Percentiles rank a stretch among this genome's conserved stretches.
phyloP scores from a whole-genome alignment of 352 stramenopile genomes.

The Phytopythium vexans region DNA sequence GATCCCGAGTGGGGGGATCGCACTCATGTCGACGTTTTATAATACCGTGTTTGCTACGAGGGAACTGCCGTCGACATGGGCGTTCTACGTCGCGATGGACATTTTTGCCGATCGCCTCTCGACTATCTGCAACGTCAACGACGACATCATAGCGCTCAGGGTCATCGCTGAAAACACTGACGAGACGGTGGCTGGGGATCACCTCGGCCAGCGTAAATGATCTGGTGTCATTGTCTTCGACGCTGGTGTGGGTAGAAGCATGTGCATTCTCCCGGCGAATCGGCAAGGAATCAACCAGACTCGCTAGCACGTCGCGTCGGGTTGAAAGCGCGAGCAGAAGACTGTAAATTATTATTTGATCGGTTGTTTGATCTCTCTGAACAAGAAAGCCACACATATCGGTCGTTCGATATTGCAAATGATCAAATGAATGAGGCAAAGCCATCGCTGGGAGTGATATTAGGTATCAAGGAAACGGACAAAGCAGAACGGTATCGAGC shows the following conservation, averaged over 20 bases:
- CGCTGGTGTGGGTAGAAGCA: too few relatives aligned
- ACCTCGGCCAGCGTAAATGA: slow-evolving; percentile 44
- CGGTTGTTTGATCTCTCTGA: too few relatives aligned
- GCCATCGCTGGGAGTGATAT: too few relatives aligned
- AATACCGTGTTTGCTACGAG: slow-evolving; percentile 52
- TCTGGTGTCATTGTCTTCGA: neutral
- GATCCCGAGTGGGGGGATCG: slow-evolving; percentile 49
- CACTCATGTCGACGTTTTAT: slow-evolving; percentile 65
- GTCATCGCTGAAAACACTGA: slow-evolving; percentile 72
- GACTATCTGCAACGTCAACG: slow-evolving; percentile 77
- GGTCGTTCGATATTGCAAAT: too few relatives aligned
- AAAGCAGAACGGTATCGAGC: too few relatives aligned
- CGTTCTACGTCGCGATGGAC: slow-evolving; percentile 58
- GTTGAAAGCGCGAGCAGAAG: slow-evolving; percentile 71
- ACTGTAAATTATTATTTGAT: slow-evolving; percentile 5
- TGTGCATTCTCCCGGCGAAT: too few relatives aligned
- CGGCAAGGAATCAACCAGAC: slow-evolving; percentile 6
- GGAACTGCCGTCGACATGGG: slow-evolving; percentile 47
- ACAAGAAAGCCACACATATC: too few relatives aligned
- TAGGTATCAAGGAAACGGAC: too few relatives aligned
- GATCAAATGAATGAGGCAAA: too few relatives aligned
- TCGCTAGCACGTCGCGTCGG: slow-evolving; percentile 59
- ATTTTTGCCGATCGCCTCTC: slow-evolving; percentile 63
- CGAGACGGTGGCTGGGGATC: slow-evolving; percentile 58
- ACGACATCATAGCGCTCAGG: slow-evolving; percentile 77